Evolutionary conservation across 2,329 filamentous ascomycete genomes (phyloP).

Genomic region (Chrysoporthe cubensis): DNA sequence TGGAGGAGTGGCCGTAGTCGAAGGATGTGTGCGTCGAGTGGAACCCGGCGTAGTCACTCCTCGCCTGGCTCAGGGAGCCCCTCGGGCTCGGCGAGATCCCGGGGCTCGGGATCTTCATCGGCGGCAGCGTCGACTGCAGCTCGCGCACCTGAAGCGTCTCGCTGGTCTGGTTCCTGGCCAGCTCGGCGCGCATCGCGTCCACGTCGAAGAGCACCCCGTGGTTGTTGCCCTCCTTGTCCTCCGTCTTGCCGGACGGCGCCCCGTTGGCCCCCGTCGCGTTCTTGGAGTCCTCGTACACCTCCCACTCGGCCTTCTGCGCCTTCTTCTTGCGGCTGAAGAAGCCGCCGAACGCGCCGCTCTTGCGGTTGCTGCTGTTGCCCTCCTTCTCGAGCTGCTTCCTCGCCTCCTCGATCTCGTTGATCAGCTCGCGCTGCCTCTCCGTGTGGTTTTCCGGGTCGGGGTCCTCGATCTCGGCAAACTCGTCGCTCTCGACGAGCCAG

Average conservation of each 20-base stretch:
- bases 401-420: slow-evolving; percentile 95
- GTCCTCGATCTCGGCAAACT: slow-evolving; percentile 96
- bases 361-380: slow-evolving; percentile 52
- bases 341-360: slow-evolving; percentile 59
- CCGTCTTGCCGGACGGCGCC: slow-evolving; percentile 43
- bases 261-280: slow-evolving; percentile 29
- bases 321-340: slow-evolving; percentile 86
- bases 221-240: slow-evolving; percentile 56
- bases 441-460: slow-evolving; percentile 93
- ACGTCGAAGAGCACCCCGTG: slow-evolving; percentile 86
- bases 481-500: slow-evolving; percentile 89
- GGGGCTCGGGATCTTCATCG: slow-evolving; percentile 71
- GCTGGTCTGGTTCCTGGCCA: slow-evolving; percentile 69
- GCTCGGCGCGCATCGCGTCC: slow-evolving; percentile 86
- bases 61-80: slow-evolving; percentile 47
- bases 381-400: slow-evolving; percentile 83
- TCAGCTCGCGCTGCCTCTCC: slow-evolving; percentile 85
- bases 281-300: slow-evolving; percentile 28
- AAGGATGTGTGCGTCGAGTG: slow-evolving; percentile 15
- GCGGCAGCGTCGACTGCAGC: slow-evolving; percentile 84
- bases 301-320: slow-evolving; percentile 61
- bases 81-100: slow-evolving; percentile 39
- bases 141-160: slow-evolving; percentile 69
- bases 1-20: slow-evolving; percentile 17
- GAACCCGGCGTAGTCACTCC: slow-evolving; percentile 47